These are phyloP conservation scores for Ustilago lituana DNA, from an alignment of 1,284 basidiomycete genomes.

Conservation along the genomic window DNA sequence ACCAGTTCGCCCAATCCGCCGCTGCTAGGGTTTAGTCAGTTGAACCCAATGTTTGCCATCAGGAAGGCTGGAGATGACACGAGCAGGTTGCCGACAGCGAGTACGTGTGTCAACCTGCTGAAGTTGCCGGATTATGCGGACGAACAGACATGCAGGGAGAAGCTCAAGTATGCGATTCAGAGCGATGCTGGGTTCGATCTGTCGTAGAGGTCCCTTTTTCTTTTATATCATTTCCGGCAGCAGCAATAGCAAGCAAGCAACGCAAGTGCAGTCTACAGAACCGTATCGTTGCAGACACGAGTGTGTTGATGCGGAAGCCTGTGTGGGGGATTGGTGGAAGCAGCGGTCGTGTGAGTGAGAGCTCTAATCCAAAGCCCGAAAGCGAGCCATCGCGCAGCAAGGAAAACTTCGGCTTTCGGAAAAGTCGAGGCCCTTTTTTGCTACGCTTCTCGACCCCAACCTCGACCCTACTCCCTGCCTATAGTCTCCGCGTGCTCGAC, in stretches of 20 bases:
- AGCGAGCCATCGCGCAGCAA: too few species aligned
- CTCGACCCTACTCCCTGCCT: too few species aligned
- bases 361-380: too few species aligned
- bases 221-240: too few species aligned
- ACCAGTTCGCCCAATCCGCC: constrained; percentile 65
- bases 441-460: background rate
- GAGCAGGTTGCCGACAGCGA: constrained; percentile 61
- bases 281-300: too few species aligned
- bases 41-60: constrained; percentile 64
- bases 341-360: too few species aligned
- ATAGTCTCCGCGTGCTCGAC: too few species aligned
- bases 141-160: constrained; percentile 52
- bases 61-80: constrained; percentile 58
- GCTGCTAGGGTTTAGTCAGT: constrained; percentile 62
- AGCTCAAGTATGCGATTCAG: constrained; percentile 62
- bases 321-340: too few species aligned
- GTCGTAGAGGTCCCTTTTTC: too few species aligned
- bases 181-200: constrained; percentile 65
- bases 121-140: constrained; percentile 63
- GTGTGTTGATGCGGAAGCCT: too few species aligned
- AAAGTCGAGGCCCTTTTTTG: background rate
- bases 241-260: too few species aligned
- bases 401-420: constrained; percentile 26
- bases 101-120: constrained; percentile 65
- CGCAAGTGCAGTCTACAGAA: too few species aligned